Evolutionary conservation across 495 filamentous ascomycete species (phyloP).

Genomic region (Penicillium flavigenum): DNA sequence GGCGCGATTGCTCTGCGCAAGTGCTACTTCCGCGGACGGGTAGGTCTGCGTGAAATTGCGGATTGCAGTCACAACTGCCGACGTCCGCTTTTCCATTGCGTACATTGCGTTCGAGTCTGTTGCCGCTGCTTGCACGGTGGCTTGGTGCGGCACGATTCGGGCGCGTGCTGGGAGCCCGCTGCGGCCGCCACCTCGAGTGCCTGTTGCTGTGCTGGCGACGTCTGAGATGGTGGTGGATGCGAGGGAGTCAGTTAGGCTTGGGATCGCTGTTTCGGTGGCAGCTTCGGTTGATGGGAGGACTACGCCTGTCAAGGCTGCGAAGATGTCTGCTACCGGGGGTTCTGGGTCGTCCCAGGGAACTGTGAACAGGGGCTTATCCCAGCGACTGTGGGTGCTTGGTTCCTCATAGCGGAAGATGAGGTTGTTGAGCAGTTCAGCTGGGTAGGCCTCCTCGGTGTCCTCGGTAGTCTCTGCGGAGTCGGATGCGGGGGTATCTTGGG

Average conservation of each 20-base stretch:
- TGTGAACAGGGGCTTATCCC: slow-evolving; percentile 94
- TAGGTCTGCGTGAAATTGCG: slow-evolving; percentile 54
- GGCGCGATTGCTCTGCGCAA: slow-evolving; percentile 47
- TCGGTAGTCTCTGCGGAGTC: slow-evolving; percentile 15
- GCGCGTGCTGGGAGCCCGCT: slow-evolving; percentile 20
- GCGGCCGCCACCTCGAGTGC: slow-evolving; percentile 20
- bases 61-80: slow-evolving; percentile 75
- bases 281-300: slow-evolving; percentile 31
- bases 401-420: slow-evolving; percentile 95
- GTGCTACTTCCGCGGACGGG: slow-evolving; percentile 40
- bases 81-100: slow-evolving; percentile 78
- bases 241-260: slow-evolving; percentile 31
- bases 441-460: slow-evolving; percentile 57
- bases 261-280: slow-evolving; percentile 24
- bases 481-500: slow-evolving; percentile 3
- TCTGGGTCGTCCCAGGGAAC: slow-evolving; percentile 73
- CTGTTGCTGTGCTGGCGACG: slow-evolving; percentile 34
- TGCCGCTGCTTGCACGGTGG: slow-evolving; percentile 69
- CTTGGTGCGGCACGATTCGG: slow-evolving; percentile 71
- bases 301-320: slow-evolving; percentile 66
- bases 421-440: slow-evolving; percentile 76
- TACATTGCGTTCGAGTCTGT: slow-evolving; percentile 78
- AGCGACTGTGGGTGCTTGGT: slow-evolving; percentile 89
- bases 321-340: slow-evolving; percentile 69
- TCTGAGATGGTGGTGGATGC: slow-evolving; percentile 30